phyloP scores from a whole-genome alignment of 176 grass and related monocot species.

The Triticum monococcum region DNA sequence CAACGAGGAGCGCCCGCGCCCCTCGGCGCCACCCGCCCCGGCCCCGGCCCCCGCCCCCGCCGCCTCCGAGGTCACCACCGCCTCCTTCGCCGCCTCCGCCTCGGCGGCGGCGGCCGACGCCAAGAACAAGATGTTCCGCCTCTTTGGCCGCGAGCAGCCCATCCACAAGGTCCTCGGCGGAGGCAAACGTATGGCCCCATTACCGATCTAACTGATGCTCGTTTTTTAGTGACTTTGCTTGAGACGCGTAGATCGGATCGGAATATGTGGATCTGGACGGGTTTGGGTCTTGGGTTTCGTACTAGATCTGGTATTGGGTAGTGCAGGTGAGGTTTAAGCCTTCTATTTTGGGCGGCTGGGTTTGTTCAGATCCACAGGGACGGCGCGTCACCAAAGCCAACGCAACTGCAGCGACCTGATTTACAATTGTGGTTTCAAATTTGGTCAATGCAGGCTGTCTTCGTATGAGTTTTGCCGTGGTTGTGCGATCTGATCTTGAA shows the following conservation, averaged over 20 bases:
- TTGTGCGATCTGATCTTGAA: not conserved
- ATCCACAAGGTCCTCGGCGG: slow-evolving; percentile 85
- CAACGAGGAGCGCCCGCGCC: slow-evolving; percentile 43
- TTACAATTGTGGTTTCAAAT: not conserved
- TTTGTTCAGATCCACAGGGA: slow-evolving; percentile 7
- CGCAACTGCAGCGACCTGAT: not conserved
- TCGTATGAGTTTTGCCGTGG: not conserved
- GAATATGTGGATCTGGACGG: slow-evolving; percentile 17
- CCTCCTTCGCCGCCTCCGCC: slow-evolving; percentile 33
- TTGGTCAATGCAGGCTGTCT: not conserved
- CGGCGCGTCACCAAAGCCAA: too few relatives aligned
- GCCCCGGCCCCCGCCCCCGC: not conserved
- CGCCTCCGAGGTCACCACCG: slow-evolving; percentile 17
- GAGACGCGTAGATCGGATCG: slow-evolving; percentile 42
- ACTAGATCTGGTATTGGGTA: slow-evolving; percentile 32
- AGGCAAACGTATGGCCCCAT: slow-evolving; percentile 65
- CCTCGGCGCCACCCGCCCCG: slow-evolving; percentile 21
- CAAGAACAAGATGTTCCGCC: slow-evolving; percentile 71
- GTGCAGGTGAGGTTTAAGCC: slow-evolving; percentile 15
- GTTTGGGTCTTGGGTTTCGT: not conserved
- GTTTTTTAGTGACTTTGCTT: not conserved
- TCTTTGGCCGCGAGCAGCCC: slow-evolving; percentile 81
- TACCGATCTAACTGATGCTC: not conserved
- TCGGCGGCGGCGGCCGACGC: slow-evolving; percentile 19
- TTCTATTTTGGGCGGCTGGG: not conserved